phyloP scores from a whole-genome alignment of 306 rosid species.

The Medicago lupulina region DNA sequence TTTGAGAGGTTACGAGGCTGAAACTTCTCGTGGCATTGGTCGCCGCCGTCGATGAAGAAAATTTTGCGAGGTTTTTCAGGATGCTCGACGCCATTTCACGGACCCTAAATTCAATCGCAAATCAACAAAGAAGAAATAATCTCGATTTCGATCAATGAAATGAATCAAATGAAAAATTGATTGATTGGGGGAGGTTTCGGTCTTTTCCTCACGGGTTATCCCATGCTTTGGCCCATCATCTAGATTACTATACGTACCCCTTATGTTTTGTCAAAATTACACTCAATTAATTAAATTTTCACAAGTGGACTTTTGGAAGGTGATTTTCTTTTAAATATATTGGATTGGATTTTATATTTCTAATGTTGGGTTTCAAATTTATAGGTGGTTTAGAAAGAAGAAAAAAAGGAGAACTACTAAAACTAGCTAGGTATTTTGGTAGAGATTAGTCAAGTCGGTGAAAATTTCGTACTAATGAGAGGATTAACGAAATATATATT shows the following conservation, averaged over 20 bases:
- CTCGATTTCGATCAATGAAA: slow-evolving; percentile 30
- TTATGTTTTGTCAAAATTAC: not conserved
- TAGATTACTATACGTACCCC: too few species aligned
- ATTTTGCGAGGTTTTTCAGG: slow-evolving; percentile 63
- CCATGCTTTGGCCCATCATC: slow-evolving; percentile 24
- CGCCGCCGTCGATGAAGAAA: slow-evolving; percentile 57
- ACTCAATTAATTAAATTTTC: too few species aligned
- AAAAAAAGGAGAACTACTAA: too few species aligned
- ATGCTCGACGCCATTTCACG: slow-evolving; percentile 74
- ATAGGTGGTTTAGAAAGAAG: too few species aligned
- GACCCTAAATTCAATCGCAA: slow-evolving; percentile 25
- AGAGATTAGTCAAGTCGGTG: too few species aligned
- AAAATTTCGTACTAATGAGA: too few species aligned
- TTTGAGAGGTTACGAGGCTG: slow-evolving; percentile 60
- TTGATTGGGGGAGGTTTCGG: not conserved
- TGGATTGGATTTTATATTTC: too few species aligned
- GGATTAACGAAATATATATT: too few species aligned
- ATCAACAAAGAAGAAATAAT: not conserved
- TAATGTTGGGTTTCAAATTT: too few species aligned
- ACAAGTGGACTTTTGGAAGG: too few species aligned
- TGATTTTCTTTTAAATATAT: too few species aligned
- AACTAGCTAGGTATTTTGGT: too few species aligned
- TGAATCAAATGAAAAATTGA: slow-evolving; percentile 19
- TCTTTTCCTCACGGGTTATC: not conserved
- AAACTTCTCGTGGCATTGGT: slow-evolving; percentile 52